Base-by-base conservation (phyloP, 2,329 filamentous ascomycete genomes). In the Diaporthe citri region DNA sequence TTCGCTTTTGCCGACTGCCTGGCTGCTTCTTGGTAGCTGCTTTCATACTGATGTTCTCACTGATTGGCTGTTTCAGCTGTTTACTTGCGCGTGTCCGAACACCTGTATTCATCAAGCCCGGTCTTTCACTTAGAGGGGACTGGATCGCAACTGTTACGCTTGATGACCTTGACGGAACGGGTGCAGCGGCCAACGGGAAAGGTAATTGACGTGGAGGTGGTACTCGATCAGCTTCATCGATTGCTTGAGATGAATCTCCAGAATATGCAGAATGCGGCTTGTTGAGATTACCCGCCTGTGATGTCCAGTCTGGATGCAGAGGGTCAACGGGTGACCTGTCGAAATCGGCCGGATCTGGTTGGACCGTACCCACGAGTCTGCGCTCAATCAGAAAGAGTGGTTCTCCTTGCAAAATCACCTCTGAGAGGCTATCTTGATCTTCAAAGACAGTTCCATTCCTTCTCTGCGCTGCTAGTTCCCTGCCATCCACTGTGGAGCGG, bases 171-270 rank as follows among this genome's bases (percentile, higher is more conserved):
- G 15, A 17, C 4, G 3, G 34, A 22, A 25, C 7, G n/a, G 25
- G 7, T 39, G 48, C 9, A 4, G 20, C 20, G 28, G 3, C 10
- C 5, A 41, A 17, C 1, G n/a, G 3, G 25, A 72, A 72, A 10
- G 70, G 57, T n/a, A 72, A 22, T 20, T 56, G 22, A 10, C 57
- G 55, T 39, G 70, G 70, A 43, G 71, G 71, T 4, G 57, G 55
- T 28, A 62, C 48, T 9, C 13, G 36, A 36, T 64, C 57, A 13
- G 12, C 2, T 6, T 43, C 57, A 17, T 43, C 46, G 22, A 13
- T 22, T 17, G 5, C 22, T 22, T 13, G n/a, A 20, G 15, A 15
- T 6, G 34, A 8, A 3, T 41, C 22, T 69, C 1, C 9, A 10
- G 48, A 3, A 22, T 17, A 41, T 7, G 8, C 8, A 41, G 48